Conservation (phyloP, 345 rosid genomes). For the Eucalyptus sideroxylon region DNA sequence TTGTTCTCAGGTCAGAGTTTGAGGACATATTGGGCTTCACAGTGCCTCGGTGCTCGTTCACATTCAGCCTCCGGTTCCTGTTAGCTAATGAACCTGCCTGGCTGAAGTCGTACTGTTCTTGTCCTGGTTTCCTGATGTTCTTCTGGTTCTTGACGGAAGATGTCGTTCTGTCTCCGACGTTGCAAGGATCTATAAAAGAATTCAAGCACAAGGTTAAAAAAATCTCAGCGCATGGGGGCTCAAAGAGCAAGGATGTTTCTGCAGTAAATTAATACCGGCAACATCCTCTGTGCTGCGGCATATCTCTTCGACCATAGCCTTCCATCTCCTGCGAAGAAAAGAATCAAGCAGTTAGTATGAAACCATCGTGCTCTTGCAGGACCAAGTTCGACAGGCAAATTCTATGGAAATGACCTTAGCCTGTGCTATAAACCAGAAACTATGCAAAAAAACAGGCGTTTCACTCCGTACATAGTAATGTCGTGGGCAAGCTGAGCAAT, state of each 20-base stretch:
- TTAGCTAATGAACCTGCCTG: background rate
- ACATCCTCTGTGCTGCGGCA: background rate
- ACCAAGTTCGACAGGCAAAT: background rate
- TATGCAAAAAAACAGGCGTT: background rate
- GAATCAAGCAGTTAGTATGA: background rate
- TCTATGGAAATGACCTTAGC: background rate
- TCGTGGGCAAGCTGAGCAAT: background rate
- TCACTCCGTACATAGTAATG: background rate
- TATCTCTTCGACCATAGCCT: background rate
- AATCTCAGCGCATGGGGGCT: background rate
- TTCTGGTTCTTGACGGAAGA: background rate
- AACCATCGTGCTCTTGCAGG: background rate
- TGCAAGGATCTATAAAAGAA: background rate
- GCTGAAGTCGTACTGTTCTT: background rate
- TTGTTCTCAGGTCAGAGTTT: background rate
- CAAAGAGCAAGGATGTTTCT: background rate
- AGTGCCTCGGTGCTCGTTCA: background rate
- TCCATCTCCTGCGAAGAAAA: background rate
- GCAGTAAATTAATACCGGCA: background rate
- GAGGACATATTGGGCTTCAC: background rate
- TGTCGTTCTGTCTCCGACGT: background rate
- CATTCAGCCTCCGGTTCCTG: background rate
- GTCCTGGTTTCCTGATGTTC: background rate
- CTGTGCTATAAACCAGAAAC: background rate
- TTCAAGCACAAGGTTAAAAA: background rate